Conservation (phyloP, 2,329 filamentous ascomycete genomes). For the Penicillium sp. region DNA sequence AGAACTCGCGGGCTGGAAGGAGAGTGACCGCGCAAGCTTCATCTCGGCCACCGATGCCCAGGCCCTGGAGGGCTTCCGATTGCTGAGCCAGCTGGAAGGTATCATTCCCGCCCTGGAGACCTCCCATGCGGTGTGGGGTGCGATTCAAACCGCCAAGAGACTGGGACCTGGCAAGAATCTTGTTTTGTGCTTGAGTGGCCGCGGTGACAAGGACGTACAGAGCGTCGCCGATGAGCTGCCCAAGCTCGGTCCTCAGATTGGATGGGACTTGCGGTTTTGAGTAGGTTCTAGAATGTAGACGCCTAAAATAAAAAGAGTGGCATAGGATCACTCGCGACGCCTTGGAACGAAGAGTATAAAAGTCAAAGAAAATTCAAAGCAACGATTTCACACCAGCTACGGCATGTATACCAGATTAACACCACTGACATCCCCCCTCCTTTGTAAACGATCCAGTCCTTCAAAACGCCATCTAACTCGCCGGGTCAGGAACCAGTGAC, state of each 20-base stretch:
- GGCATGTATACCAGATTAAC: no score
- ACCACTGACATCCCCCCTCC: no score
- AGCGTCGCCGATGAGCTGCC: slow-evolving; percentile 94
- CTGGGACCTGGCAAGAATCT: slow-evolving; percentile 87
- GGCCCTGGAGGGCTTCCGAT: slow-evolving; percentile 82
- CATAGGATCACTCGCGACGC: no score
- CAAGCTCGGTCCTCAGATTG: slow-evolving; percentile 83
- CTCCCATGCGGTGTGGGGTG: slow-evolving; percentile 88
- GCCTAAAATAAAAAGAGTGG: no score
- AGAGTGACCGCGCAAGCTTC: slow-evolving; percentile 81
- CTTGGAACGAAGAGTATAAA: no score
- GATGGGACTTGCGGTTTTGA: slow-evolving; percentile 64
- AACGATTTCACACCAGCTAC: no score
- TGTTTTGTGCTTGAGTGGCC: slow-evolving; percentile 88
- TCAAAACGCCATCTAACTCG: no score
- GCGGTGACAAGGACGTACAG: slow-evolving; percentile 98
- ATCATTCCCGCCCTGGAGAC: slow-evolving; percentile 97
- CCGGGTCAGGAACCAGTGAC: no score
- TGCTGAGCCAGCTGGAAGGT: slow-evolving; percentile 85
- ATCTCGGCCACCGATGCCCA: slow-evolving; percentile 88
- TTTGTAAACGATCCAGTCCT: no score
- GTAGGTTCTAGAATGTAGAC: no score
- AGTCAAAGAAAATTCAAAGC: no score
- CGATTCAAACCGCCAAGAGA: slow-evolving; percentile 85
- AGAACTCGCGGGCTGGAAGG: slow-evolving; percentile 91